Percentiles rank a stretch among this genome's conserved stretches.
These are phyloP conservation scores for Sporopachydermia cereana DNA, from an alignment of 1,139 yeast genomes.

Conservation along the genomic window DNA sequence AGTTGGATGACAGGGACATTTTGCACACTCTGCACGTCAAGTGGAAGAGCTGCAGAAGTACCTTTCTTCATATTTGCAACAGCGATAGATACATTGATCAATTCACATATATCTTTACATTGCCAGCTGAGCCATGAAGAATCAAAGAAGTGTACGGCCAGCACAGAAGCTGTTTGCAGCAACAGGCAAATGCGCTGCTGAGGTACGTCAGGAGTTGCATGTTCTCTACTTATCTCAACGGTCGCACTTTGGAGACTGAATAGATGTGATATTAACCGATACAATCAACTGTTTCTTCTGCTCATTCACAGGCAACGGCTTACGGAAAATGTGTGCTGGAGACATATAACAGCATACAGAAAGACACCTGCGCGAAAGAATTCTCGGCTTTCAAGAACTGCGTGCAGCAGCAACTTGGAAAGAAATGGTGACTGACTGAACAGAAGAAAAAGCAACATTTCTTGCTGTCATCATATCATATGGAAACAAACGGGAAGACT, in stretches of 20 bases:
- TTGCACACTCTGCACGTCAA: no score
- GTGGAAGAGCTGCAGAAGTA: no score
- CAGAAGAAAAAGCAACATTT: background rate
- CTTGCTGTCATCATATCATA: no score
- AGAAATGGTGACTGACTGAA: constrained; percentile 9
- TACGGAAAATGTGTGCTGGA: constrained; percentile 56
- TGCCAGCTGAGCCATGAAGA: background rate
- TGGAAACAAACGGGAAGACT: no score
- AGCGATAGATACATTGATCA: background rate
- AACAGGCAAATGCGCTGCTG: constrained; percentile 11
- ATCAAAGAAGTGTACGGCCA: background rate
- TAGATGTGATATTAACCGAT: constrained; percentile 5
- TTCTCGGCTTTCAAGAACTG: constrained; percentile 46
- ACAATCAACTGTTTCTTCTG: constrained; percentile 4
- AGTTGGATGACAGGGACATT: no score
- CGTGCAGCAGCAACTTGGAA: constrained; percentile 31
- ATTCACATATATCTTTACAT: background rate
- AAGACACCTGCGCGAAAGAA: constrained; percentile 47
- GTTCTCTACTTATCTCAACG: constrained; percentile 2
- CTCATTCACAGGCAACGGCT: constrained; percentile 30
- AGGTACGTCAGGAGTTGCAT: constrained; percentile 15
- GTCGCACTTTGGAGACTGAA: constrained; percentile 1
- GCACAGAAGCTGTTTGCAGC: constrained; percentile 12
- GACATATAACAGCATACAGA: constrained; percentile 41
- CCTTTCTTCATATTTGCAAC: no score